These are phyloP conservation scores for Aspergillus jensenii DNA, from an alignment of 2,329 filamentous ascomycete species.

Conservation along the genomic window DNA sequence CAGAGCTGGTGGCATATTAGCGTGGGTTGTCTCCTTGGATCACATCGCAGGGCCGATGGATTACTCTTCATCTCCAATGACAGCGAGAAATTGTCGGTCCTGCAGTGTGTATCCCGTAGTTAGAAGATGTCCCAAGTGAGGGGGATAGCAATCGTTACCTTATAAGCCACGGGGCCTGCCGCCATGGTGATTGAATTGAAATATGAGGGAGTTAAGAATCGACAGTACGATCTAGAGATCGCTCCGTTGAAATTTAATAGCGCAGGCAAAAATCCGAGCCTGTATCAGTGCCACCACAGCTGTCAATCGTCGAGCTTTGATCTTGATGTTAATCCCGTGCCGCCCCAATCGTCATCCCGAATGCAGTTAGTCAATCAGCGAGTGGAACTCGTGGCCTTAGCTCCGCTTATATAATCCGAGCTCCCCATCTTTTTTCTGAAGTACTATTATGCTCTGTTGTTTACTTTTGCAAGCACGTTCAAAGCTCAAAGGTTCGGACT, in stretches of 20 bases:
- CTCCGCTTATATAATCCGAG: conserved; percentile 18
- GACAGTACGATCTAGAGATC: no score
- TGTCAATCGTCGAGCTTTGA: conserved; percentile 9
- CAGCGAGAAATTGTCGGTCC: conserved; percentile 92
- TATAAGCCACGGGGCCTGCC: conserved; percentile 59
- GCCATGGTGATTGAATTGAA: conserved; percentile 50
- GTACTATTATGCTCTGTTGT: conserved; percentile 10
- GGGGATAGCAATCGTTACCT: conserved; percentile 37
- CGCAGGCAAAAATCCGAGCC: background rate
- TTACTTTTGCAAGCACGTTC: conserved; percentile 12
- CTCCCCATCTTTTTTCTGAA: conserved; percentile 6
- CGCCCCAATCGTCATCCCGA: conserved; percentile 4
- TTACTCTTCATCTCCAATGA: conserved; percentile 89
- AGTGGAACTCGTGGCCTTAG: background rate
- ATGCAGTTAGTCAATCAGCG: conserved; percentile 1
- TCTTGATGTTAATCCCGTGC: background rate
- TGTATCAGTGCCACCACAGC: background rate
- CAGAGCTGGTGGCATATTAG: conserved; percentile 64
- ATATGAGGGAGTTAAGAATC: background rate
- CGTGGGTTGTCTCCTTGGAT: background rate
- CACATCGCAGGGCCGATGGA: background rate
- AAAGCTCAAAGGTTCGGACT: conserved; percentile 2
- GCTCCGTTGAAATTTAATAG: background rate
- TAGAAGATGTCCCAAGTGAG: conserved; percentile 7
- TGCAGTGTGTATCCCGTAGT: conserved; percentile 44